Evolutionary conservation across 805 yeast genomes (phyloP).

Genomic region (Candida oleophila): DNA sequence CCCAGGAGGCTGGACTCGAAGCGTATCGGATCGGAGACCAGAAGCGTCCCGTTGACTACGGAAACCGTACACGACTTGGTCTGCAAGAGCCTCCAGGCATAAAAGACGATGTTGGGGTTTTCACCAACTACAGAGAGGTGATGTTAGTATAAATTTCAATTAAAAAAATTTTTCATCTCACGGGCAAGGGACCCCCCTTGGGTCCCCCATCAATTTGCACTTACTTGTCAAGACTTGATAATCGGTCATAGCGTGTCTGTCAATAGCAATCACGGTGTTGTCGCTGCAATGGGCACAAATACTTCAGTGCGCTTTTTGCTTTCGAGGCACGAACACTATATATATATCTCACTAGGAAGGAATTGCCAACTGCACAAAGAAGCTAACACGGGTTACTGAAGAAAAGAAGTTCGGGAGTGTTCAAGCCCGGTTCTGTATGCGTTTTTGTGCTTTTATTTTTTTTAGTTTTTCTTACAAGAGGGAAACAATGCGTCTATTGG

Average conservation of each 20-base stretch:
- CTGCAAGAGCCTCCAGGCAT: conserved; percentile 55
- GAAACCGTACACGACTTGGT: conserved; percentile 39
- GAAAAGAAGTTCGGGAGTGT: no score
- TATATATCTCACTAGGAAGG: not conserved
- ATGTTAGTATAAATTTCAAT: conserved; percentile 1
- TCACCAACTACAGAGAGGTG: conserved; percentile 52
- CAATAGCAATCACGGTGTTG: not conserved
- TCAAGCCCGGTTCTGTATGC: no score
- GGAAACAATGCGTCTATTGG: not conserved
- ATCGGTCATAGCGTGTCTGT: conserved; percentile 13
- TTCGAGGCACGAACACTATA: not conserved
- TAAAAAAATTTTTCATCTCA: no score
- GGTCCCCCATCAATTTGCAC: conserved; percentile 6
- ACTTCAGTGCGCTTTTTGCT: not conserved
- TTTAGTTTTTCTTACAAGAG: not conserved
- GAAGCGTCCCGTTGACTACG: conserved; percentile 28
- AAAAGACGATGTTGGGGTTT: conserved; percentile 58
- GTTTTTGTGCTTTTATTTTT: not conserved
- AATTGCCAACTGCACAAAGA: no score
- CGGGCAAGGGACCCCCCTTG: no score
- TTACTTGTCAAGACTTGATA: conserved; percentile 21
- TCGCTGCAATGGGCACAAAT: not conserved
- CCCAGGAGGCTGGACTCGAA: conserved; percentile 14
- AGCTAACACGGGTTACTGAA: no score
- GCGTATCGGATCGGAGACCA: conserved; percentile 11